Conservation (phyloP, 305 asterid genomes). For the Solanum aculeatissimum region DNA sequence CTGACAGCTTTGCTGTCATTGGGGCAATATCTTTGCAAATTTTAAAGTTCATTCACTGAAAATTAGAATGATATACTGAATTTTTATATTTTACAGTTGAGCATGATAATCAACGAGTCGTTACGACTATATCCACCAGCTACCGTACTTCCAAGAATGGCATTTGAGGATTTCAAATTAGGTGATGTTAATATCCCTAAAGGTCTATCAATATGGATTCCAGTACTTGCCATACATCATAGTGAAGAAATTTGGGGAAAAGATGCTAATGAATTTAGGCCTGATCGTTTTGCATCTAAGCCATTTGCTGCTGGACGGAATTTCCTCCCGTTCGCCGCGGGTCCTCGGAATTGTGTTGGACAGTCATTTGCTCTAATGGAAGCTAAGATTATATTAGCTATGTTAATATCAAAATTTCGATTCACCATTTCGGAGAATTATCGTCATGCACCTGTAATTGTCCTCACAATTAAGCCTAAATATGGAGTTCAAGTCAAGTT, state of each 20-base stretch:
- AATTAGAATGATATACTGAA: background rate
- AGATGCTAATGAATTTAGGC: conserved; percentile 72
- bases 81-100: conserved; percentile 27
- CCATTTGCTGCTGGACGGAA: conserved; percentile 43
- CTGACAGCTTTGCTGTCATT: background rate
- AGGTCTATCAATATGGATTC: conserved; percentile 89
- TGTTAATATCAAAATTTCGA: conserved; percentile 59
- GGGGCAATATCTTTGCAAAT: too few species aligned
- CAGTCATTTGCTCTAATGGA: conserved; percentile 87
- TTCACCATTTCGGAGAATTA: conserved; percentile 58
- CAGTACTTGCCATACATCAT: conserved; percentile 87
- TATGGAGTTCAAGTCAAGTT: conserved; percentile 71
- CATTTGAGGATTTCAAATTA: conserved; percentile 68
- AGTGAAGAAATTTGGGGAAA: conserved; percentile 73
- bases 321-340: conserved; percentile 85
- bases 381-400: conserved; percentile 78
- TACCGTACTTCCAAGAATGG: conserved; percentile 80
- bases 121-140: conserved; percentile 81
- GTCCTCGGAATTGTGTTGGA: conserved; percentile 83
- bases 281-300: conserved; percentile 47
- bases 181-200: conserved; percentile 78
- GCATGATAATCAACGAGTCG: conserved; percentile 82
- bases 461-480: conserved; percentile 78
- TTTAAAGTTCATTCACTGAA: conserved; percentile 5
- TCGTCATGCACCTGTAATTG: conserved; percentile 73